These are phyloP conservation scores for Mixia osmundae DNA, from an alignment of 1,284 basidiomycete genomes.

Conservation along the genomic window DNA sequence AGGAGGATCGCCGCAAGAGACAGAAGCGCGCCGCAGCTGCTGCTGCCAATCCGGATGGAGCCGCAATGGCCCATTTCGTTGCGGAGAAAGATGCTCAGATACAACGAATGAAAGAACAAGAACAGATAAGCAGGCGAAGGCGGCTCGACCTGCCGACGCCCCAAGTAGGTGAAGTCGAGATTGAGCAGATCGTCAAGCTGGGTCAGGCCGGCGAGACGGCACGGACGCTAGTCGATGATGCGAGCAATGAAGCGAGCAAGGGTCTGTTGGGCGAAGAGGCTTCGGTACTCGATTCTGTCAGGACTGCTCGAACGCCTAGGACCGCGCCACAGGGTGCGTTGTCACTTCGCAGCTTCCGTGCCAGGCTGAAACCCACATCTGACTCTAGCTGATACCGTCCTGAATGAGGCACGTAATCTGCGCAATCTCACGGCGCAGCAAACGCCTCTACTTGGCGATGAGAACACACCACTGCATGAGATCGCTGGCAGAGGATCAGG, in stretches of 20 bases:
- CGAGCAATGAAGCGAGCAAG: conserved; percentile 59
- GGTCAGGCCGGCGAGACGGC: conserved; percentile 77
- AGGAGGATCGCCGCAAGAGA: conserved; percentile 60
- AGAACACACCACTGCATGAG: conserved; percentile 77
- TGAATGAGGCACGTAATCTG: conserved; percentile 83
- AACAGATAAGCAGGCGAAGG: conserved; percentile 70
- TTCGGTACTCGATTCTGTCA: conserved; percentile 51
- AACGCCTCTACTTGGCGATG: conserved; percentile 85
- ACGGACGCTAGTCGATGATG: conserved; percentile 46
- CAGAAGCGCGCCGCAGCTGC: conserved; percentile 40
- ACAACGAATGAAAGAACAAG: conserved; percentile 86
- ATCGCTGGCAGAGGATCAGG: conserved; percentile 48
- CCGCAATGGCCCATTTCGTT: conserved; percentile 70
- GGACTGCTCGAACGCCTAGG: conserved; percentile 73
- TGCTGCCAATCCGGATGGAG: conserved; percentile 27
- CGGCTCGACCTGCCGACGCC: conserved; percentile 68
- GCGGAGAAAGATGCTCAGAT: conserved; percentile 89
- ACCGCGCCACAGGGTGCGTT: conserved; percentile 70
- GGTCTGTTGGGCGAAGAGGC: conserved; percentile 74
- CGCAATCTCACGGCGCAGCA: conserved; percentile 77
- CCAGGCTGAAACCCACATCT: neutral
- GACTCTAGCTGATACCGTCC: conserved; percentile 55
- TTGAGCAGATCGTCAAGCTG: conserved; percentile 98
- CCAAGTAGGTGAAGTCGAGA: conserved; percentile 82
- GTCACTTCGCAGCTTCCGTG: neutral